Evolutionary conservation across 208 protist genomes (phyloP).

Genomic region (Wallacemonas rigidus): DNA sequence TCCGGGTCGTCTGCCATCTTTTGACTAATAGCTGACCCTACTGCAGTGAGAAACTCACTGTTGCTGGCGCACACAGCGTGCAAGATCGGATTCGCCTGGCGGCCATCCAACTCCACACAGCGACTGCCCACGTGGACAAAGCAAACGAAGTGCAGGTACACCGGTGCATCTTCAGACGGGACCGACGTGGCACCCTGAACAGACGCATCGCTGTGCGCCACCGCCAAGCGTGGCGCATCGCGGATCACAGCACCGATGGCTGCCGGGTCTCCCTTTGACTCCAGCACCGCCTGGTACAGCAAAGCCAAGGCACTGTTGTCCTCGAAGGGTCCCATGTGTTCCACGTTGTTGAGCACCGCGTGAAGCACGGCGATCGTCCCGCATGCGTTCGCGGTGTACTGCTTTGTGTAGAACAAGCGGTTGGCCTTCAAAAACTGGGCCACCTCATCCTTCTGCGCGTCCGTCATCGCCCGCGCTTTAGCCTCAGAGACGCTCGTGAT

Average conservation of each 20-base stretch:
- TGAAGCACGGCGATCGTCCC: constrained; percentile 95
- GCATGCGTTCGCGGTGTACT: constrained; percentile 94
- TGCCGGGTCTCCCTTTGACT: no score
- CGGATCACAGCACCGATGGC: constrained; percentile 50
- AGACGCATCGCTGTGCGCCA: constrained; percentile 67
- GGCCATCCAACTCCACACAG: constrained; percentile 95
- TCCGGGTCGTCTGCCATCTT: constrained; percentile 73
- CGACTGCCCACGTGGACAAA: constrained; percentile 83
- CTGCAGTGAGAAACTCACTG: constrained; percentile 65
- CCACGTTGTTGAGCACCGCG: constrained; percentile 91
- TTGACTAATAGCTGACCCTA: constrained; percentile 65
- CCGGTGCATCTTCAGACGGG: constrained; percentile 60
- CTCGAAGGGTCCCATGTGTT: constrained; percentile 44
- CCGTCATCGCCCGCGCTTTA: not conserved
- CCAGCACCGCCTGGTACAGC: not conserved
- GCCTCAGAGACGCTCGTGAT: constrained; percentile 57
- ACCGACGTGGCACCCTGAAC: constrained; percentile 66
- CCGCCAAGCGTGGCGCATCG: constrained; percentile 27
- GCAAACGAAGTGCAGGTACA: constrained; percentile 95
- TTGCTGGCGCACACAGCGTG: constrained; percentile 68
- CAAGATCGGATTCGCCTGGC: constrained; percentile 81
- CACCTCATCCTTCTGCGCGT: constrained; percentile 40
- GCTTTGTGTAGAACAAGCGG: constrained; percentile 90
- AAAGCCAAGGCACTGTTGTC: constrained; percentile 38
- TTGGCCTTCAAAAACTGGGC: constrained; percentile 41